Conservation (phyloP, 768 basidiomycete genomes). For the Lentinula raphanica region DNA sequence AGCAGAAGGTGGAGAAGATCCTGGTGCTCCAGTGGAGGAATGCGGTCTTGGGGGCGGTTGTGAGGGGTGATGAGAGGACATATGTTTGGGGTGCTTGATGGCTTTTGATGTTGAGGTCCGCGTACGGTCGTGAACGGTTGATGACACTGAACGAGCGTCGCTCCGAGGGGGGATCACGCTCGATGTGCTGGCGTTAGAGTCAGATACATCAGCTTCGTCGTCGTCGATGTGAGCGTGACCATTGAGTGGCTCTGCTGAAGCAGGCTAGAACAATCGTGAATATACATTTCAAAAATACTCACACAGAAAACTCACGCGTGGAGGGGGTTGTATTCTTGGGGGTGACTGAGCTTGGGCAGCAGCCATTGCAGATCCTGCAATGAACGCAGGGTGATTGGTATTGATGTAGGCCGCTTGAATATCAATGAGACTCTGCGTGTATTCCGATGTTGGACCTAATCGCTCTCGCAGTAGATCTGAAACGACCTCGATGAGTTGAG, state of each 20-base stretch:
- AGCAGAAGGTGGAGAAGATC: conserved; percentile 48
- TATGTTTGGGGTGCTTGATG: conserved; percentile 27
- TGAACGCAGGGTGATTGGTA: conserved; percentile 95
- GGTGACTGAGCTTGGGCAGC: conserved; percentile 19
- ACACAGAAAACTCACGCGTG: conserved; percentile 43
- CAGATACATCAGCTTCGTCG: conserved; percentile 60
- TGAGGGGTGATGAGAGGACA: conserved; percentile 24
- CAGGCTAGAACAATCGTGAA: conserved; percentile 40
- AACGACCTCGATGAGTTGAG: conserved; percentile 94
- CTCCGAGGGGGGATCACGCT: conserved; percentile 45
- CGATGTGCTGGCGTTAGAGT: conserved; percentile 50
- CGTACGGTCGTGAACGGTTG: conserved; percentile 70
- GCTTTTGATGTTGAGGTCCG: conserved; percentile 30
- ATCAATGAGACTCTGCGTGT: conserved; percentile 89
- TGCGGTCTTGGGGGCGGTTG: conserved; percentile 28
- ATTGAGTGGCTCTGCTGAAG: conserved; percentile 58
- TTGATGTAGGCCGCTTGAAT: conserved; percentile 99
- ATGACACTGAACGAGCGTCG: conserved; percentile 68
- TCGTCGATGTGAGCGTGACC: conserved; percentile 47
- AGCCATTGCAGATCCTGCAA: conserved; percentile 68
- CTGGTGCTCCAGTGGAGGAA: conserved; percentile 29
- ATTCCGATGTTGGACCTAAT: conserved; percentile 94
- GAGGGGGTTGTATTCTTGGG: conserved; percentile 38
- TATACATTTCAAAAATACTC: conserved; percentile 9
- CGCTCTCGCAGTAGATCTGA: conserved; percentile 93